Base-by-base conservation (phyloP, 495 filamentous ascomycete species). In the Collariella sp. region DNA sequence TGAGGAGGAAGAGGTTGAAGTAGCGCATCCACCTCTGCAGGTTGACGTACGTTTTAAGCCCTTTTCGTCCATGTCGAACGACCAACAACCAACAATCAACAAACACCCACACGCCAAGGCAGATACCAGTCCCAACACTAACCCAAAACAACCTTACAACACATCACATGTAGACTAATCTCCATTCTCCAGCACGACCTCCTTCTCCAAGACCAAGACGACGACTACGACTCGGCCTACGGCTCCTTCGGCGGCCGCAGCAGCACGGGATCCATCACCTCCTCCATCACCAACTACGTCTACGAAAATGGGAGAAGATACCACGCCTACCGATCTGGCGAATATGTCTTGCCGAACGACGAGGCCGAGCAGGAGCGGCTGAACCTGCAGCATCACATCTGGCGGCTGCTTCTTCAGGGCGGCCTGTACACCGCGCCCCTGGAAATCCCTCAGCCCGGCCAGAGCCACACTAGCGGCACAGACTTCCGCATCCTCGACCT, bases 401-500 rank as follows among this genome's bases (percentile, higher is more conserved):
- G 53, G 46, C 44, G 45, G 15, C 42, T 60, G 19, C 31, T 49
- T 1, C 51, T 62, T 1, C 35, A 54, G 18, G 56, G 62, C n/a
- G 52, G 44, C 31, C 65, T 84, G 12, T 74, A 76, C 58, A 68
- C 72, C 24, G 74, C 81, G 3, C 80, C 73, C 10, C 55, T 73
- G 13, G 53, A 64, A 7, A 65, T 75, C 35, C 73, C 76, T 0
- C 61, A 69, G 12, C 71, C 79, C 7, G 51, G 16, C 5, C 46
- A 40, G 23, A n/a, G 5, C 31, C 20, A 0, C 4, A n/a, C 5
- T 16, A 20, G 6, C 40, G 41, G 34, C 40, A 16, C 15, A 31
- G 52, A 59, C 40, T 59, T 55, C 52, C 70, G 73, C 31, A 70
- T 83, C 26, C 70, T 83, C 33, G 81, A 84, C 50, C 69, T 83